phyloP scores from a whole-genome alignment of 768 basidiomycete genomes.

The Russula sp. region DNA sequence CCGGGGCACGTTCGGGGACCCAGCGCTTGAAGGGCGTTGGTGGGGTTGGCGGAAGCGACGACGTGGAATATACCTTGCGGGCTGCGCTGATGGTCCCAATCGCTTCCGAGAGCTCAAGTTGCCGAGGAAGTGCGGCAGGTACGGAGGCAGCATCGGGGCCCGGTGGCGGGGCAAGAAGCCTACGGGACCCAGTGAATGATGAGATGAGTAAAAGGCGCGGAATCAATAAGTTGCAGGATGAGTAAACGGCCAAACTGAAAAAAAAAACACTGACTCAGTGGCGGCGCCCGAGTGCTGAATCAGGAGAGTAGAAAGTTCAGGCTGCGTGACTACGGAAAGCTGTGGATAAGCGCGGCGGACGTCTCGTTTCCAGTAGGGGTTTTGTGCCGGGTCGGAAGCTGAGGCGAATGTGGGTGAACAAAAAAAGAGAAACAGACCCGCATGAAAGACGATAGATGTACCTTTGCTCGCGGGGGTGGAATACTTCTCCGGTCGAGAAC shows the following conservation, averaged over 20 bases:
- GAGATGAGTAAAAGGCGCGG: neutral
- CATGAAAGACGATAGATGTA: slow-evolving; percentile 23
- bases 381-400: slow-evolving; percentile 84
- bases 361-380: slow-evolving; percentile 95
- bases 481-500: slow-evolving; percentile 80
- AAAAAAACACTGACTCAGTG: slow-evolving; percentile 39
- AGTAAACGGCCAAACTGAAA: neutral
- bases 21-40: slow-evolving; percentile 64
- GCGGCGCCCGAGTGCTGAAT: slow-evolving; percentile 64
- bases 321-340: slow-evolving; percentile 81
- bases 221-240: too few species aligned
- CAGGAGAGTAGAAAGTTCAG: slow-evolving; percentile 70
- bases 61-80: slow-evolving; percentile 50
- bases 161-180: slow-evolving; percentile 33
- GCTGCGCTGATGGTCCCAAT: slow-evolving; percentile 56
- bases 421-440: neutral
- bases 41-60: slow-evolving; percentile 67
- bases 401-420: slow-evolving; percentile 13
- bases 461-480: slow-evolving; percentile 87
- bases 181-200: neutral
- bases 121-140: slow-evolving; percentile 36
- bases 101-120: slow-evolving; percentile 62
- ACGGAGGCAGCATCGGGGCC: slow-evolving; percentile 36
- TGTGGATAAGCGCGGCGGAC: slow-evolving; percentile 90
- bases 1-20: slow-evolving; percentile 60